phyloP scores from a whole-genome alignment of 2,329 filamentous ascomycete species.

The Paecilomyces dactylethromorphus region DNA sequence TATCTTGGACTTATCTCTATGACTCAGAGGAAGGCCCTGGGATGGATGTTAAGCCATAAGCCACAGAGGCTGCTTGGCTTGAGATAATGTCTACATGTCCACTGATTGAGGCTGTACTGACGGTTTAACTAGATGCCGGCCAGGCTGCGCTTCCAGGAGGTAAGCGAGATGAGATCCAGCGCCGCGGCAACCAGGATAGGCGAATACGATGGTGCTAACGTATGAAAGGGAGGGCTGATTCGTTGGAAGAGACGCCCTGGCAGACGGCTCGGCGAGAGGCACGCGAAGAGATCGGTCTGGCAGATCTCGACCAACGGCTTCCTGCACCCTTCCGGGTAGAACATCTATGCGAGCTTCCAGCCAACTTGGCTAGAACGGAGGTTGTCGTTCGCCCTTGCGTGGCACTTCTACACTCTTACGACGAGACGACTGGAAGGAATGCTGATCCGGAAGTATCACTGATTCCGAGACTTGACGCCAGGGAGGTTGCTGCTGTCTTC shows the following conservation, averaged over 20 bases:
- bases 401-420: conserved; percentile 65
- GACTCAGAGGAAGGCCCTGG: neutral
- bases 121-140: conserved; percentile 51
- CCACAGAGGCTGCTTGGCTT: neutral
- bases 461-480: conserved; percentile 75
- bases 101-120: neutral
- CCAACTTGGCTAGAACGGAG: conserved; percentile 65
- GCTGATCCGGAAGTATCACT: conserved; percentile 61
- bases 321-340: conserved; percentile 77
- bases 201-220: conserved; percentile 1
- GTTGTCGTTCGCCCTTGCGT: conserved; percentile 70
- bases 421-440: conserved; percentile 33
- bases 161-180: conserved; percentile 42
- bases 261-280: conserved; percentile 85
- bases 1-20: neutral
- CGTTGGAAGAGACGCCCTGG: conserved; percentile 52
- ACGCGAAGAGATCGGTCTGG: conserved; percentile 86
- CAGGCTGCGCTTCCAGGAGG: conserved; percentile 84
- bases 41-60: neutral
- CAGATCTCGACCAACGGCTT: conserved; percentile 61
- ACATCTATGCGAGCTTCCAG: conserved; percentile 77
- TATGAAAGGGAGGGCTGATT: conserved; percentile 48
- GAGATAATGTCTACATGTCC: neutral
- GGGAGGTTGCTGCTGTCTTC: conserved; percentile 91
- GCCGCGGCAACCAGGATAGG: neutral